These are phyloP conservation scores for Backusella tarrabulga DNA, from an alignment of 192 early-diverging fungal species.

Conservation along the genomic window DNA sequence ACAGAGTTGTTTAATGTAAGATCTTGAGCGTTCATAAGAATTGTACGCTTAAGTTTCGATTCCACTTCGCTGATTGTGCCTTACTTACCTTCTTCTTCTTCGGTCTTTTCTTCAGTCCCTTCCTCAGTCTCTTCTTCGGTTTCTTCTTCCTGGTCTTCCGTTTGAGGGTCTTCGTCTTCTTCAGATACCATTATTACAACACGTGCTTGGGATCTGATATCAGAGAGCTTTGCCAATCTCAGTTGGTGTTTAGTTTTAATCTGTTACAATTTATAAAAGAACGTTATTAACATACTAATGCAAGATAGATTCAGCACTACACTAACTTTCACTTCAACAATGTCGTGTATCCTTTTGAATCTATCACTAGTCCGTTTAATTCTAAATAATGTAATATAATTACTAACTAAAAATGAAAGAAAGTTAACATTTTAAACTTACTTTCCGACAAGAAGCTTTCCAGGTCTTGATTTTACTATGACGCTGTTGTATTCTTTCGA, in stretches of 20 bases:
- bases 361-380: not conserved
- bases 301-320: not conserved
- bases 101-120: not conserved
- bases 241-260: not conserved
- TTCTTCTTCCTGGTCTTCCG: not conserved
- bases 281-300: not conserved
- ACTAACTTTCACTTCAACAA: not conserved
- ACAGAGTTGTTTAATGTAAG: not conserved
- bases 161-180: too few relatives aligned
- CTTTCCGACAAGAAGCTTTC: not conserved
- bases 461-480: not conserved
- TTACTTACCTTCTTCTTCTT: not conserved
- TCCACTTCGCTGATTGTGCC: not conserved
- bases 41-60: not conserved
- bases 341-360: not conserved
- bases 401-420: not conserved
- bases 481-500: too few relatives aligned
- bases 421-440: not conserved
- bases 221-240: not conserved
- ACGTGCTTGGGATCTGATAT: too few relatives aligned
- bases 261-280: not conserved
- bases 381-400: not conserved
- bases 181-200: too few relatives aligned
- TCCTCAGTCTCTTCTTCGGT: not conserved
- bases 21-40: not conserved